Evolutionary conservation across 106 monocot species (phyloP).

Genomic region (Dioscorea alata): DNA sequence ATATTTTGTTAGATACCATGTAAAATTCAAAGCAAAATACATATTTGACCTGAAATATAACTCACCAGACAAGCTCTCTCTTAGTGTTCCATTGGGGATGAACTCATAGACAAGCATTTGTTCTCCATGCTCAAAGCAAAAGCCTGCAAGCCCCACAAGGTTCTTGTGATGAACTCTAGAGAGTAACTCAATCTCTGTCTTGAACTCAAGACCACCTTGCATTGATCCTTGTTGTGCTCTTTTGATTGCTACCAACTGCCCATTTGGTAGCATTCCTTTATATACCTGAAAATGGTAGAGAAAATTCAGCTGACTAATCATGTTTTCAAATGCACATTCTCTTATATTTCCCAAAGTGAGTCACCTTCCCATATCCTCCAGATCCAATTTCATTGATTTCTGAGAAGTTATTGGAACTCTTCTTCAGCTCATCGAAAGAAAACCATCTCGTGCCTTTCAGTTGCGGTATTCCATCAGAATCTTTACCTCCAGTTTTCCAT

Average conservation of each 20-base stretch:
- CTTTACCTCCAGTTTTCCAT: conserved; percentile 45
- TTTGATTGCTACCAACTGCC: conserved; percentile 62
- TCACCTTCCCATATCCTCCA: conserved; percentile 88
- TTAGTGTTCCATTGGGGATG: conserved; percentile 57
- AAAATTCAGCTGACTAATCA: not conserved
- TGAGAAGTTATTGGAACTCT: conserved; percentile 69
- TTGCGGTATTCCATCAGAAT: conserved; percentile 48
- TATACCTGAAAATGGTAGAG: conserved; percentile 42
- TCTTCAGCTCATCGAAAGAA: conserved; percentile 63
- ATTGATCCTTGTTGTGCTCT: conserved; percentile 60
- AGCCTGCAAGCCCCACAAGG: conserved; percentile 59
- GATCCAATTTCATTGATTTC: conserved; percentile 58
- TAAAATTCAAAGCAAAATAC: not conserved
- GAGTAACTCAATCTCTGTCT: conserved; percentile 74
- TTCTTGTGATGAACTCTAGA: conserved; percentile 79
- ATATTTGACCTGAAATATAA: not conserved
- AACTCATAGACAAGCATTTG: conserved; percentile 78
- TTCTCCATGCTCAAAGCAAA: conserved; percentile 63
- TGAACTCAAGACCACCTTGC: conserved; percentile 74
- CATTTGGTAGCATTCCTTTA: conserved; percentile 38
- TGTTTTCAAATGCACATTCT: not conserved
- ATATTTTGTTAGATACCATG: not conserved
- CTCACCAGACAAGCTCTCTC: conserved; percentile 45
- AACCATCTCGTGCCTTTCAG: conserved; percentile 84
- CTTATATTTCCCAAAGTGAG: no score